Base-by-base conservation (phyloP, 768 basidiomycete species). In the Rickenella mellea region DNA sequence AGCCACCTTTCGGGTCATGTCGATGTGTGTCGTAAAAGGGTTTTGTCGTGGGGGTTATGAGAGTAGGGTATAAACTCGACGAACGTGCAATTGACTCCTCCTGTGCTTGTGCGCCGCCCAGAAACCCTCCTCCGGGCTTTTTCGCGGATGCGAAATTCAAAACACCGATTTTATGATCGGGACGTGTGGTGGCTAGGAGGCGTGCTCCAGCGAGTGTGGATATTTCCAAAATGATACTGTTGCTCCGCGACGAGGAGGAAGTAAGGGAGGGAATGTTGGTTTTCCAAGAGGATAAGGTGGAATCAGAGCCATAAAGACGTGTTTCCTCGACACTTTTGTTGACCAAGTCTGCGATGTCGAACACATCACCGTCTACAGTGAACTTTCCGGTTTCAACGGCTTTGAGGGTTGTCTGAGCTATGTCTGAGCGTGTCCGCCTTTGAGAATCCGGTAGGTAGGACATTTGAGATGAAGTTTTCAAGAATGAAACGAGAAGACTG, bases 1-100 rank as follows among this genome's bases (percentile, higher is more conserved):
- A 82, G 0, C 79, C 78, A 6, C 63, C 68, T 36, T 66, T 65
- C 8, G 55, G 53, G 48, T 70, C 49, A 29, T 41, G 46, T 24
- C 63, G 63, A 55, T 88, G 85, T 15, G 76, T 54, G 2, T 57
- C 59, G 55, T 89, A 84, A 61, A 84, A 88, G 29, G 69, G 65
- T 32, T 71, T 62, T 1, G 74, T 78, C 5, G 64, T 65, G 12
- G 59, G 55, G 8, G 78, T 73, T 52, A 68, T 67, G 42, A 88
- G 77, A 7, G 78, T 70, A 1, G 71, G 63, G 49, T 79, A 83
- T 5, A 89, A 61, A 5, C 79, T 81, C 9, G 83, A 85, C 4
- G 83, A 74, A 30, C 85, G 76, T 9, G 85, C 83, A 51, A 89
- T 72, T 27, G 78, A 79, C 57, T 89, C 85, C 56, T 89, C 86